Evolutionary conservation across 2,329 filamentous ascomycete species (phyloP).

Genomic region (Calonectria pseudoturangicola): DNA sequence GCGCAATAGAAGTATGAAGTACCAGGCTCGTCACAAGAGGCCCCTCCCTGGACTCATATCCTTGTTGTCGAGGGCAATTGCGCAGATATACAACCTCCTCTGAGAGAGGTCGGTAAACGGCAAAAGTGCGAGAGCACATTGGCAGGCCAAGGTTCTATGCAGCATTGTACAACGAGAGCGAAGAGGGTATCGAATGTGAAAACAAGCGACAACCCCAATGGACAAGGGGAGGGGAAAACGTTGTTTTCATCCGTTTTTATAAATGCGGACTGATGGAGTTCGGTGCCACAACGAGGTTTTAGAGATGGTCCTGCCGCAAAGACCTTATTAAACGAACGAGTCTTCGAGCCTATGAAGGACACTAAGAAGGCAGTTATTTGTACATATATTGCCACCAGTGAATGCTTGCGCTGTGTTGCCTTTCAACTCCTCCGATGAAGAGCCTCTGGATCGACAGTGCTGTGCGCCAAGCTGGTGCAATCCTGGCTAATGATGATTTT

Average conservation of each 20-base stretch:
- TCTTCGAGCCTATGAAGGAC: constrained; percentile 88
- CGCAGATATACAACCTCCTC: neutral
- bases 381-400: constrained; percentile 96
- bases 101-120: neutral
- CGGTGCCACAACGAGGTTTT: too few species aligned
- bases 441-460: constrained; percentile 89
- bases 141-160: too few species aligned
- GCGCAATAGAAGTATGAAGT: neutral
- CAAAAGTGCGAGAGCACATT: too few species aligned
- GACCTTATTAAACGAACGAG: constrained; percentile 91
- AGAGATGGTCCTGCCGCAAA: constrained; percentile 81
- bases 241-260: too few species aligned
- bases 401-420: constrained; percentile 94
- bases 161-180: too few species aligned
- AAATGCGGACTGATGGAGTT: too few species aligned
- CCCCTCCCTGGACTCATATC: neutral
- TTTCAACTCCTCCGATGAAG: constrained; percentile 92
- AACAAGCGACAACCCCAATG: too few species aligned
- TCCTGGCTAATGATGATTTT: constrained; percentile 89
- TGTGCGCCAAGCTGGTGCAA: constrained; percentile 89
- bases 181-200: too few species aligned
- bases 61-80: neutral
- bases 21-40: neutral
- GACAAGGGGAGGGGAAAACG: too few species aligned
- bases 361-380: constrained; percentile 82